These are phyloP conservation scores for Chrysoporthe cubensis DNA, from an alignment of 2,329 filamentous ascomycete species.

Conservation along the genomic window DNA sequence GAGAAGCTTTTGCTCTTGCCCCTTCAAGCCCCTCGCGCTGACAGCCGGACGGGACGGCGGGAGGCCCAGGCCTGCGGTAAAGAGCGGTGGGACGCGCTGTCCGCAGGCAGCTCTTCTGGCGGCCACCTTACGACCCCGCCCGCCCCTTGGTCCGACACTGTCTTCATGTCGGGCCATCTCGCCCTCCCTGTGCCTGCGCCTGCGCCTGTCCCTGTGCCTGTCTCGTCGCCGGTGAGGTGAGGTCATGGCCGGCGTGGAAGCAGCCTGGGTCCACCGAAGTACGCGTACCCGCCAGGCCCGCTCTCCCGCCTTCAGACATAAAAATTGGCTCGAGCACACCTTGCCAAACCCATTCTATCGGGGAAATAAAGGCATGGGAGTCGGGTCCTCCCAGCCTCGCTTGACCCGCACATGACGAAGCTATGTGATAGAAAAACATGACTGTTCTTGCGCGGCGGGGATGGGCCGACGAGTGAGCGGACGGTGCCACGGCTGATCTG, in stretches of 20 bases:
- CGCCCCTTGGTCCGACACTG: too few relatives aligned
- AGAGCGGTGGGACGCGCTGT: too few relatives aligned
- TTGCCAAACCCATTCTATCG: slow-evolving; percentile 22
- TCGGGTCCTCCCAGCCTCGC: slow-evolving; percentile 22
- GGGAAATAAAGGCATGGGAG: slow-evolving; percentile 7
- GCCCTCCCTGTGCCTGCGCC: background rate
- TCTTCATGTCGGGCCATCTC: background rate
- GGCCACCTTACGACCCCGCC: too few relatives aligned
- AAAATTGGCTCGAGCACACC: slow-evolving; percentile 26
- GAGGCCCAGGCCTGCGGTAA: too few relatives aligned
- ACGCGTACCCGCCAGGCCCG: slow-evolving; percentile 9
- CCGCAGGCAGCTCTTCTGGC: too few relatives aligned
- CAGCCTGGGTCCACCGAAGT: background rate
- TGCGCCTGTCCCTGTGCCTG: slow-evolving; percentile 4
- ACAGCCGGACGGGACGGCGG: too few relatives aligned
- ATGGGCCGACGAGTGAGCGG: background rate
- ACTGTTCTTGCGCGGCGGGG: background rate
- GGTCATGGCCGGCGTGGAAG: slow-evolving; percentile 13
- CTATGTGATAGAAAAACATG: background rate
- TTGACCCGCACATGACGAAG: slow-evolving; percentile 9
- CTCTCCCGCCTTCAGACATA: slow-evolving; percentile 13
- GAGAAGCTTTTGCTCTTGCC: background rate
- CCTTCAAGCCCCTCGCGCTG: background rate
- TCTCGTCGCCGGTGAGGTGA: background rate
- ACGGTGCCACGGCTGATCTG: background rate